phyloP scores from a whole-genome alignment of 345 rosid species.

The Carallia pectinifolia region DNA sequence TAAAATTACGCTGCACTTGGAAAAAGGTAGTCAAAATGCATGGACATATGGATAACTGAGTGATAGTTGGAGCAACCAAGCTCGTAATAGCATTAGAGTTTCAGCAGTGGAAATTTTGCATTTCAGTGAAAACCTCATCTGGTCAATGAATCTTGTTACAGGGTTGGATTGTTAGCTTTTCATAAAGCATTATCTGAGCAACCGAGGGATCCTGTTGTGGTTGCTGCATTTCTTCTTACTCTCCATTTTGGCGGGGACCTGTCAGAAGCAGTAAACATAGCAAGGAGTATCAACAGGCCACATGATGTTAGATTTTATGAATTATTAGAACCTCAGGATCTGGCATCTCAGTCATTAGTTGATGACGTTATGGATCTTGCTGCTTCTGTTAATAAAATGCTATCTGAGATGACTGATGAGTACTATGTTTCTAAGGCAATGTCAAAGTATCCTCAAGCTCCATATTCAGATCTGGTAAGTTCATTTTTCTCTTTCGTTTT shows the following conservation, averaged over 20 bases:
- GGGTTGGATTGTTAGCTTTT: conserved; percentile 80
- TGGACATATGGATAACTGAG: too few relatives aligned
- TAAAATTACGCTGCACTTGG: too few relatives aligned
- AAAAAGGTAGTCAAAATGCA: too few relatives aligned
- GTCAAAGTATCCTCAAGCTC: conserved; percentile 56
- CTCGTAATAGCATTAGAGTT: too few relatives aligned
- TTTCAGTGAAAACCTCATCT: background rate
- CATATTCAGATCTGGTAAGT: conserved; percentile 73
- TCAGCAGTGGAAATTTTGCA: too few relatives aligned
- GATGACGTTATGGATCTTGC: conserved; percentile 69
- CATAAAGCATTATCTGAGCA: conserved; percentile 67
- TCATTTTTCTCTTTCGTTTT: background rate
- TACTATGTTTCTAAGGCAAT: conserved; percentile 56
- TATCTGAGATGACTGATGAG: conserved; percentile 59
- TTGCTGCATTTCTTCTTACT: conserved; percentile 76
- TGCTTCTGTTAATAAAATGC: conserved; percentile 43
- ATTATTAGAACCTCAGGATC: conserved; percentile 33
- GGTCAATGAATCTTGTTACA: conserved; percentile 21
- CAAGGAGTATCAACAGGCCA: conserved; percentile 48
- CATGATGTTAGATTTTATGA: conserved; percentile 53
- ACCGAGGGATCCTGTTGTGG: conserved; percentile 73
- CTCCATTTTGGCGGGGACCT: conserved; percentile 79
- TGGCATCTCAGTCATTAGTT: conserved; percentile 27
- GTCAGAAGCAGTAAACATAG: conserved; percentile 59
- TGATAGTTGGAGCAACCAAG: too few relatives aligned